A percentile compares a stretch with the other conserved stretches of the same genome.
Conservation (phyloP, 2,329 filamentous ascomycete genomes). For the Sporothrix variecibatus region DNA sequence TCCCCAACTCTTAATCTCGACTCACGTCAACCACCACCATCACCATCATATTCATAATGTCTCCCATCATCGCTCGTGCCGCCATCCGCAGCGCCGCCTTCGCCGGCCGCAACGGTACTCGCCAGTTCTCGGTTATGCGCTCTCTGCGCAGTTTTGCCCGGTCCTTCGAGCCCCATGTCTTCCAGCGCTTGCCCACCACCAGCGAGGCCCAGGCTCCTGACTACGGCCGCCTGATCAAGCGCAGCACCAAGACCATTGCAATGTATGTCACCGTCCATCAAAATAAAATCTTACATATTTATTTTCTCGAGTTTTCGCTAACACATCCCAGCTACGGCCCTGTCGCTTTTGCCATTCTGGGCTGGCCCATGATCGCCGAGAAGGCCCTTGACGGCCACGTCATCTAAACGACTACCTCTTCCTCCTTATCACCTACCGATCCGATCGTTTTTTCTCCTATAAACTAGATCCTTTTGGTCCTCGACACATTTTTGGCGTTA, state of each 20-base stretch:
- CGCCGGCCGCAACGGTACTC: slow-evolving; percentile 30
- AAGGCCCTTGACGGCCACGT: slow-evolving; percentile 36
- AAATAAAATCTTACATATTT: neutral
- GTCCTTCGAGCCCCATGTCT: slow-evolving; percentile 43
- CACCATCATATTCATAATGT: slow-evolving; percentile 35
- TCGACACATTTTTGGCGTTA: neutral
- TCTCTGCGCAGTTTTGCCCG: slow-evolving; percentile 42
- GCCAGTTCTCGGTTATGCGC: slow-evolving; percentile 42
- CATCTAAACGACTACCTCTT: neutral
- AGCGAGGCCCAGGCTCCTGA: slow-evolving; percentile 38
- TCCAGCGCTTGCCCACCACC: slow-evolving; percentile 40
- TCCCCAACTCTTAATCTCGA: neutral
- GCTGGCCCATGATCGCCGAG: slow-evolving; percentile 41
- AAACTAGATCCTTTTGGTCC: neutral
- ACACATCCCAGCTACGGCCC: slow-evolving; percentile 41
- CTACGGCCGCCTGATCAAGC: slow-evolving; percentile 42
- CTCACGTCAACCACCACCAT: neutral
- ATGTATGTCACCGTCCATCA: slow-evolving; percentile 40
- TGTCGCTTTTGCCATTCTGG: slow-evolving; percentile 38
- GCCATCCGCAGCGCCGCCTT: slow-evolving; percentile 35
- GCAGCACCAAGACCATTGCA: slow-evolving; percentile 35
- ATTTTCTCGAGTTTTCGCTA: neutral
- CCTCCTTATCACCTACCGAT: neutral
- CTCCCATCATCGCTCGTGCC: slow-evolving; percentile 40
- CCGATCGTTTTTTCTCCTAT: neutral